phyloP scores from a whole-genome alignment of 2,329 filamentous ascomycete genomes.

The Sclerotinia sclerotiorum region DNA sequence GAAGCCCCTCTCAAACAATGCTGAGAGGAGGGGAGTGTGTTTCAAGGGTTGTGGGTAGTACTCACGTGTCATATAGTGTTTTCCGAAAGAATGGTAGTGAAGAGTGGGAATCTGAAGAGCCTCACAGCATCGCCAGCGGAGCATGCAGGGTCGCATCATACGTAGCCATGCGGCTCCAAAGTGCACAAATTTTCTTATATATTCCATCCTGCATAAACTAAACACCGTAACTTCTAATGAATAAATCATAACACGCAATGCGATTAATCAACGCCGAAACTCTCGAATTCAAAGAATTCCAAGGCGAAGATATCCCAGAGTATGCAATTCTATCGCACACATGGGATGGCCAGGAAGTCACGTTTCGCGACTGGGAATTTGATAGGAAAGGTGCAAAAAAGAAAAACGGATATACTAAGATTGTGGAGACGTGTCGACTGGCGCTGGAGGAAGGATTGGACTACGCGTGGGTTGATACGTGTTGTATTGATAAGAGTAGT shows the following conservation, averaged over 20 bases:
- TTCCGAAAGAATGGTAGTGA: too few species aligned
- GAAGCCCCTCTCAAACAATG: too few species aligned
- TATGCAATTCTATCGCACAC: slow-evolving; percentile 46
- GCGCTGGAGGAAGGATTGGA: slow-evolving; percentile 3
- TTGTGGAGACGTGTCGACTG: slow-evolving; percentile 8
- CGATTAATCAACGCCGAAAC: neutral
- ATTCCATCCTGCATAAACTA: neutral
- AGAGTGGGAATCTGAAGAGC: too few species aligned
- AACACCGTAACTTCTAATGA: neutral
- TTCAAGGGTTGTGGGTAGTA: too few species aligned
- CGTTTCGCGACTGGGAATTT: slow-evolving; percentile 33
- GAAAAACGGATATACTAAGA: slow-evolving; percentile 21
- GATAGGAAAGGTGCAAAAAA: too few species aligned
- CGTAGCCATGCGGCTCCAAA: too few species aligned
- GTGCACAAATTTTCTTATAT: too few species aligned
- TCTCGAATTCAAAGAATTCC: neutral
- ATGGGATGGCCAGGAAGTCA: slow-evolving; percentile 42
- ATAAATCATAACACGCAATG: neutral
- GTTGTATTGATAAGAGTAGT: slow-evolving; percentile 28
- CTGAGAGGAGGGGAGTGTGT: too few species aligned
- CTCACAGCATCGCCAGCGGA: neutral
- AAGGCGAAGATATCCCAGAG: neutral
- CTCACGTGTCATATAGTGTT: too few species aligned
- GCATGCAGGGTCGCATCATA: neutral
- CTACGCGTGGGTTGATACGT: slow-evolving; percentile 27